phyloP scores from a whole-genome alignment of 192 early-diverging fungal species.

The Gonapodya sp. region DNA sequence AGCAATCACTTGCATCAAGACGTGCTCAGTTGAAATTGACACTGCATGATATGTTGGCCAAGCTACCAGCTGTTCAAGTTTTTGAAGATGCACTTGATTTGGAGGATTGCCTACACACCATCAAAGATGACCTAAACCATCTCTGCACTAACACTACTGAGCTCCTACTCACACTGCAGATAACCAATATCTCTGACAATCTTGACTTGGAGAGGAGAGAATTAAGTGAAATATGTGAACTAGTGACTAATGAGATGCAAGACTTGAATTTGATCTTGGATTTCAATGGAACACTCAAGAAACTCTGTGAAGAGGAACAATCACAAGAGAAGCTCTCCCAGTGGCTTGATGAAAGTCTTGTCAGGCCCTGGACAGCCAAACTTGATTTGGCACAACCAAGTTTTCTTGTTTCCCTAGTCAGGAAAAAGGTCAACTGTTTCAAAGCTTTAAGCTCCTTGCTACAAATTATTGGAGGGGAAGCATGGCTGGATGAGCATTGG shows the following conservation, averaged over 20 bases:
- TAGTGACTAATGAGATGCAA: neutral
- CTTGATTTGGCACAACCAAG: no score
- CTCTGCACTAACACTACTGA: neutral
- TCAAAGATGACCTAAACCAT: neutral
- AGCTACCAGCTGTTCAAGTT: neutral
- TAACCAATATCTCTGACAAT: neutral
- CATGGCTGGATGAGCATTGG: neutral
- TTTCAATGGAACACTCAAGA: no score
- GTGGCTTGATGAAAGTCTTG: no score
- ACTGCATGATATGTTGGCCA: neutral
- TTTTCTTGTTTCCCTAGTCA: no score
- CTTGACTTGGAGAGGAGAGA: neutral
- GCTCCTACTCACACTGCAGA: neutral
- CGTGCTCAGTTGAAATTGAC: constrained; percentile 32
- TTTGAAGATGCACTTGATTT: neutral
- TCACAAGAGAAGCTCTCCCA: no score
- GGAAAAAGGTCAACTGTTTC: neutral
- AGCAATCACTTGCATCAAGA: constrained; percentile 43
- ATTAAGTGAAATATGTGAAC: neutral
- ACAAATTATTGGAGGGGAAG: neutral
- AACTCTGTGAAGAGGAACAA: no score
- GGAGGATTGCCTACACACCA: neutral
- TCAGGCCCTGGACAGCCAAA: no score
- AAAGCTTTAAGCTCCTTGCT: neutral
- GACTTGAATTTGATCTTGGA: neutral